Percentiles rank a stretch among this genome's conserved stretches.
phyloP scores from a whole-genome alignment of 176 grass and related monocot genomes.

The Triticum dicoccoides region DNA sequence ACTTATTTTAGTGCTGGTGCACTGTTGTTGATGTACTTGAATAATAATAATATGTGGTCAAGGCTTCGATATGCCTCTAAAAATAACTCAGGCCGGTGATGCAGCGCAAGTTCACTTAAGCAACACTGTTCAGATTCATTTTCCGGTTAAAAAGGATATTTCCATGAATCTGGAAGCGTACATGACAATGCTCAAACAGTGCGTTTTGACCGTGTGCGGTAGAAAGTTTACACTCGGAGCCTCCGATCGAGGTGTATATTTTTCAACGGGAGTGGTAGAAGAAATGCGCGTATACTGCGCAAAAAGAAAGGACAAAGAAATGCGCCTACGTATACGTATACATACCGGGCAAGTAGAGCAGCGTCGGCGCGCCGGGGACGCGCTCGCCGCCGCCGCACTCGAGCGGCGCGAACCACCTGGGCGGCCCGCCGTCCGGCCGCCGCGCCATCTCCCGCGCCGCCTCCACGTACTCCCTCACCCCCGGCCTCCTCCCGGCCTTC shows the following conservation, averaged over 20 bases:
- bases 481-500: not conserved
- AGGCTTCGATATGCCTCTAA: not conserved
- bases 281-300: not conserved
- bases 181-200: not conserved
- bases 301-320: not conserved
- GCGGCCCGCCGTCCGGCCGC: conserved; percentile 36
- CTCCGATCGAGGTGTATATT: not conserved
- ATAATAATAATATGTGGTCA: not conserved
- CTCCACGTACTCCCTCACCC: conserved; percentile 37
- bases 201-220: not conserved
- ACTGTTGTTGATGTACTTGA: not conserved
- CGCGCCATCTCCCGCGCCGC: conserved; percentile 38
- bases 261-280: not conserved
- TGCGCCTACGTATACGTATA: not conserved
- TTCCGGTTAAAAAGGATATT: not conserved
- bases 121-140: not conserved
- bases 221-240: too few species aligned
- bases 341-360: conserved; percentile 84
- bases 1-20: not conserved
- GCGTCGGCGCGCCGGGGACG: conserved; percentile 45
- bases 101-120: too few species aligned
- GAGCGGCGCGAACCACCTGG: conserved; percentile 75
- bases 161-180: not conserved
- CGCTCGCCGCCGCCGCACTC: conserved; percentile 42
- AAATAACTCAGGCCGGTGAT: not conserved